These are phyloP conservation scores for Zygotorulaspora chibaensis DNA, from an alignment of 805 yeast species.

Conservation along the genomic window DNA sequence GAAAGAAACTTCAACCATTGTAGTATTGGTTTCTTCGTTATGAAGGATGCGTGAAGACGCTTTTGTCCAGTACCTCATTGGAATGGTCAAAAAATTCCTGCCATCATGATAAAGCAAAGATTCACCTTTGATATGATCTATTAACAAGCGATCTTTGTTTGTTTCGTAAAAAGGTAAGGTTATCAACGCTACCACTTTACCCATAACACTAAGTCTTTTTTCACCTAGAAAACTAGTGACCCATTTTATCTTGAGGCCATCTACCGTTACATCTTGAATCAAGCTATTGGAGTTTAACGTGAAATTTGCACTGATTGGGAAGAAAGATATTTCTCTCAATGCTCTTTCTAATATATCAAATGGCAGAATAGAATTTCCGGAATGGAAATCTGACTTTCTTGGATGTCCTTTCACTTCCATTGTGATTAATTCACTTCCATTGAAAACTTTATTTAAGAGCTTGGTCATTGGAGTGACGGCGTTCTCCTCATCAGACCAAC, in stretches of 20 bases:
- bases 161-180: constrained; percentile 33
- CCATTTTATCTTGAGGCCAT: constrained; percentile 37
- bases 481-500: constrained; percentile 32
- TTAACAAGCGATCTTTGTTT: constrained; percentile 24
- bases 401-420: constrained; percentile 20
- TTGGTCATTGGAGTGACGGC: constrained; percentile 31
- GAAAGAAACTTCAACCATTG: constrained; percentile 37
- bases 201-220: constrained; percentile 36
- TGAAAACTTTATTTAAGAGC: constrained; percentile 25
- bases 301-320: constrained; percentile 22
- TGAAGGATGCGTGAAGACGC: constrained; percentile 37
- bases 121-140: constrained; percentile 40
- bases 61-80: constrained; percentile 43
- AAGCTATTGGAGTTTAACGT: constrained; percentile 24
- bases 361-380: constrained; percentile 16
- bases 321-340: constrained; percentile 18
- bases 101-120: constrained; percentile 40
- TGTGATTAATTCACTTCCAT: constrained; percentile 16
- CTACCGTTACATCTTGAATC: constrained; percentile 38
- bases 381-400: background rate
- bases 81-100: constrained; percentile 42
- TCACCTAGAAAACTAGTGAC: constrained; percentile 28
- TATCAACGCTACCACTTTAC: constrained; percentile 36
- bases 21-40: constrained; percentile 18
- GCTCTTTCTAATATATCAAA: constrained; percentile 10